These are phyloP conservation scores for Kalaharituber pfeilii DNA, from an alignment of 2,329 filamentous ascomycete species.

Conservation along the genomic window DNA sequence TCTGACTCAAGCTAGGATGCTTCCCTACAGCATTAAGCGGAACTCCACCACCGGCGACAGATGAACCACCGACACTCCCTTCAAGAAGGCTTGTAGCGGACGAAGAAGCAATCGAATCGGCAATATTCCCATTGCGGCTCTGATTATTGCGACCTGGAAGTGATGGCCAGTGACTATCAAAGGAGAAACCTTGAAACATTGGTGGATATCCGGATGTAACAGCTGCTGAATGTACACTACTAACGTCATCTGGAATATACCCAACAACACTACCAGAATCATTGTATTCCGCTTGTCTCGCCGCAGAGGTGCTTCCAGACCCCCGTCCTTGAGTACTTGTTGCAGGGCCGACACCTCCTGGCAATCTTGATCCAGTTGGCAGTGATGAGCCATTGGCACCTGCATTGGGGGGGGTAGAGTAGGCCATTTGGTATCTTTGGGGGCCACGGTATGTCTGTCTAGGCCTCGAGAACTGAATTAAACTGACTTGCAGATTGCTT, in stretches of 20 bases:
- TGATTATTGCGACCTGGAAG: conserved; percentile 52
- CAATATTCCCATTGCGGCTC: conserved; percentile 9
- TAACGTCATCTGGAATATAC: conserved; percentile 93
- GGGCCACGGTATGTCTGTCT: conserved; percentile 83
- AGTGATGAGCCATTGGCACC: conserved; percentile 4
- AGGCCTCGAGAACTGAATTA: conserved; percentile 85
- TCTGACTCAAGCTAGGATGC: conserved; percentile 58
- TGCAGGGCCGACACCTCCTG: conserved; percentile 17
- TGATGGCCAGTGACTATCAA: conserved; percentile 67
- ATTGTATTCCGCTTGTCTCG: conserved; percentile 32
- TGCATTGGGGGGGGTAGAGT: conserved; percentile 34
- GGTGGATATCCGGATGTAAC: conserved; percentile 71
- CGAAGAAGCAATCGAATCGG: conserved; percentile 15
- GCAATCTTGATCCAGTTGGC: conserved; percentile 17
- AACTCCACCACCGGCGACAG: conserved; percentile 51
- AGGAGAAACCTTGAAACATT: conserved; percentile 85
- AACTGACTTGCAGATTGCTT: conserved; percentile 85
- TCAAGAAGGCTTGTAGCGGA: conserved; percentile 51
- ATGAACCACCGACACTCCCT: conserved; percentile 1
- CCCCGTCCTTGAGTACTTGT: conserved; percentile 2
- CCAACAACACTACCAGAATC: conserved; percentile 82
- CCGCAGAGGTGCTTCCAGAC: conserved; percentile 6
- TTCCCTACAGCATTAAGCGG: conserved; percentile 56
- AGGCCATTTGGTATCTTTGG: conserved; percentile 69
- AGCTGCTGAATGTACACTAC: conserved; percentile 81